Percentiles rank a stretch among this genome's conserved stretches.
These are phyloP conservation scores for Talaromyces sp. DNA, from an alignment of 2,329 filamentous ascomycete genomes.

Conservation along the genomic window DNA sequence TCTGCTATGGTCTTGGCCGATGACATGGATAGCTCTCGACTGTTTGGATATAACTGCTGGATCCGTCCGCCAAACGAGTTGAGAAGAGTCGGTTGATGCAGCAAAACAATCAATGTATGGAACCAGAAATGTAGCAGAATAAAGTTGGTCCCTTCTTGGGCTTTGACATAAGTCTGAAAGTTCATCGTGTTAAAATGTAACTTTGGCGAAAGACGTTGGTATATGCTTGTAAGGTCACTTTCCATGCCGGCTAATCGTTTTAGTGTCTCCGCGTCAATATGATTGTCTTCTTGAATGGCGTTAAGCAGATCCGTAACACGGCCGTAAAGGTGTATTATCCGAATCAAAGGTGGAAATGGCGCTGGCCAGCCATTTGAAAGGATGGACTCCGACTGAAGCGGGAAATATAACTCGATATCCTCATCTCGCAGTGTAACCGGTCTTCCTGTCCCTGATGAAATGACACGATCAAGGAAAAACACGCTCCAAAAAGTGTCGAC, in stretches of 20 bases:
- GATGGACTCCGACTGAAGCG: slow-evolving; percentile 54
- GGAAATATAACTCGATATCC: slow-evolving; percentile 77
- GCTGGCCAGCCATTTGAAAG: slow-evolving; percentile 66
- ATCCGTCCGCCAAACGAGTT: slow-evolving; percentile 70
- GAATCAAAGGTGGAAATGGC: slow-evolving; percentile 75
- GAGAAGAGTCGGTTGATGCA: slow-evolving; percentile 79
- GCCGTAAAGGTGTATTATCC: slow-evolving; percentile 83
- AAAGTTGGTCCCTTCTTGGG: slow-evolving; percentile 81
- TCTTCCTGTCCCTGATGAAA: slow-evolving; percentile 81
- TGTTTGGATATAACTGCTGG: slow-evolving; percentile 74
- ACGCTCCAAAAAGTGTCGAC: slow-evolving; percentile 89
- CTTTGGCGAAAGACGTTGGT: slow-evolving; percentile 71
- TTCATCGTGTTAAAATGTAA: slow-evolving; percentile 83
- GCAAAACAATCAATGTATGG: slow-evolving; percentile 77
- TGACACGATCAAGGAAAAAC: slow-evolving; percentile 81
- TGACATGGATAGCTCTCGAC: slow-evolving; percentile 78
- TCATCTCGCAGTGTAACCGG: slow-evolving; percentile 80
- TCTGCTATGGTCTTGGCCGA: slow-evolving; percentile 90
- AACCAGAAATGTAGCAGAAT: slow-evolving; percentile 88
- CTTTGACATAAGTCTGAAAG: slow-evolving; percentile 79
- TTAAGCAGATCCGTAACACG: slow-evolving; percentile 82
- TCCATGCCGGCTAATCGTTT: slow-evolving; percentile 74
- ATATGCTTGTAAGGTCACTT: slow-evolving; percentile 69
- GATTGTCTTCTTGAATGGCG: slow-evolving; percentile 67
- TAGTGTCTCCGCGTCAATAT: slow-evolving; percentile 73